A percentile compares a stretch with the other conserved stretches of the same genome.
Conservation (phyloP, 2,329 filamentous ascomycete genomes). For the Fragosphaeria purpurea region DNA sequence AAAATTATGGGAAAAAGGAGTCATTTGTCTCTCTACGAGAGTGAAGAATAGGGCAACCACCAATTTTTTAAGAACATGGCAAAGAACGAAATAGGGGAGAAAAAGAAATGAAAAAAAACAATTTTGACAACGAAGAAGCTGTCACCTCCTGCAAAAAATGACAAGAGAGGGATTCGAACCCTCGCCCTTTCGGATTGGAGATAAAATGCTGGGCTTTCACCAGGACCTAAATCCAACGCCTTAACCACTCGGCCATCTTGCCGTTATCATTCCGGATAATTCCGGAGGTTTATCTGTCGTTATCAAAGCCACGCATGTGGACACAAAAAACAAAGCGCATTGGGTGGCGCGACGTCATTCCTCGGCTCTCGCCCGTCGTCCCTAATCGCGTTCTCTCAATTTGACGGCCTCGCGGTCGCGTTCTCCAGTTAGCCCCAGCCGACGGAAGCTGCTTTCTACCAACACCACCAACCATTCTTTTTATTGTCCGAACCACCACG, state of each 20-base stretch:
- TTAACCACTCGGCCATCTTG: conserved; percentile 19
- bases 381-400: too few relatives aligned
- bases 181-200: conserved; percentile 17
- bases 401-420: too few relatives aligned
- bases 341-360: too few relatives aligned
- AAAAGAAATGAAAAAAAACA: neutral
- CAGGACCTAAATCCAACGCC: conserved; percentile 16
- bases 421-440: too few relatives aligned
- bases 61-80: too few relatives aligned
- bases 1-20: too few relatives aligned
- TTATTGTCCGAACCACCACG: too few relatives aligned
- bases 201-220: neutral
- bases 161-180: conserved; percentile 19
- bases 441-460: too few relatives aligned
- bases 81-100: neutral
- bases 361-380: too few relatives aligned
- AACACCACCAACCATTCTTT: too few relatives aligned
- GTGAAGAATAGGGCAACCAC: neutral
- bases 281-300: conserved; percentile 2
- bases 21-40: neutral
- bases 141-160: conserved; percentile 3
- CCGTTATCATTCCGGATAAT: conserved; percentile 9
- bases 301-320: neutral
- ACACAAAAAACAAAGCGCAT: too few relatives aligned
- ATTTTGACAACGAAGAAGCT: neutral